phyloP scores from a whole-genome alignment of 2,329 filamentous ascomycete species.

The Trichoderma citrinoviride region DNA sequence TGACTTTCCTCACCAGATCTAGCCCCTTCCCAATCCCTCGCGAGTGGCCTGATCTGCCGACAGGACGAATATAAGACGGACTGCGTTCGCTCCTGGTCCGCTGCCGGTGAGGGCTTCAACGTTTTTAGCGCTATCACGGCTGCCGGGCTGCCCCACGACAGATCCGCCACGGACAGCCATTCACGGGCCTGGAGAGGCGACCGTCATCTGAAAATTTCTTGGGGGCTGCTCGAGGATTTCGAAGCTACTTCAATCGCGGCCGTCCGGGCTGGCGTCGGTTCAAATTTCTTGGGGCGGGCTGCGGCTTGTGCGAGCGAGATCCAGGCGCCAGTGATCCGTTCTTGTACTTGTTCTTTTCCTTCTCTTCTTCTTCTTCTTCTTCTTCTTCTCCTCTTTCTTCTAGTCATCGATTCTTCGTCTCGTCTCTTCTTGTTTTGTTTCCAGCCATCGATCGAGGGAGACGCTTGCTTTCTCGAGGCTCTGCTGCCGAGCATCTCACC shows the following conservation, averaged over 20 bases:
- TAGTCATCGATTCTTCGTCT: background rate
- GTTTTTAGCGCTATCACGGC: conserved; percentile 11
- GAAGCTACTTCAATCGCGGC: background rate
- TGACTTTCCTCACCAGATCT: background rate
- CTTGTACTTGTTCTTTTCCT: background rate
- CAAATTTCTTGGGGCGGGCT: background rate
- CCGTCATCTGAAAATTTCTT: conserved; percentile 6
- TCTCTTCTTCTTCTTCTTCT: background rate
- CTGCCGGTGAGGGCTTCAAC: conserved; percentile 3
- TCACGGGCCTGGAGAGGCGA: background rate
- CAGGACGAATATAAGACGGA: background rate
- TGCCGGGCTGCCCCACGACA: conserved; percentile 11
- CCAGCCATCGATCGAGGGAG: background rate
- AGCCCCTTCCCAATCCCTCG: background rate
- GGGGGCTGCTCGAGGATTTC: background rate
- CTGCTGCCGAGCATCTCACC: background rate
- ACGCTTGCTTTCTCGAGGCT: background rate
- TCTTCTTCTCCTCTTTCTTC: background rate
- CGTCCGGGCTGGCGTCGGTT: conserved; percentile 14
- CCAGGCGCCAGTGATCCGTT: background rate
- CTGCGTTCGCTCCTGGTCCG: background rate
- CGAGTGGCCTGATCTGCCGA: background rate
- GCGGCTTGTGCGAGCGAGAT: too few relatives aligned
- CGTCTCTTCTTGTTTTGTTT: background rate
- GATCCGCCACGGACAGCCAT: conserved; percentile 16